Conservation (phyloP, 2,329 filamentous ascomycete species). For the Colletotrichum orchidophilum region DNA sequence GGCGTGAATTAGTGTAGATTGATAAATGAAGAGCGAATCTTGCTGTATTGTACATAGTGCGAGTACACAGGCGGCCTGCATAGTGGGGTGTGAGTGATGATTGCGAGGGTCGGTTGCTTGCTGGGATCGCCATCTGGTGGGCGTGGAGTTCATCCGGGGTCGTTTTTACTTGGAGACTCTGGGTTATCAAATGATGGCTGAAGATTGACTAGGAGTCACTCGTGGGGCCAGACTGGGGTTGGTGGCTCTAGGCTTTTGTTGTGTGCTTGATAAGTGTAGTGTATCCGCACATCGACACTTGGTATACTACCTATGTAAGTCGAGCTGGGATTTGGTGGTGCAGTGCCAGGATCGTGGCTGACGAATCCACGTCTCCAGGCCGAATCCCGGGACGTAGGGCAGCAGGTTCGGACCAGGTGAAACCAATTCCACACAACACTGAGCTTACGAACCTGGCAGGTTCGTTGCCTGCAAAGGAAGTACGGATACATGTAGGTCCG, state of each 20-base stretch:
- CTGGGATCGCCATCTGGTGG: constrained; percentile 15
- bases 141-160: not conserved
- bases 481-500: not conserved
- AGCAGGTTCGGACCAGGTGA: constrained; percentile 14
- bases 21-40: not conserved
- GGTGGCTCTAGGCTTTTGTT: not conserved
- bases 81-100: not conserved
- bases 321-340: not conserved
- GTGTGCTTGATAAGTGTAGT: not conserved
- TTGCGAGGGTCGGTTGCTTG: not conserved
- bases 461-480: not conserved
- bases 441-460: not conserved
- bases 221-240: not conserved
- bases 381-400: constrained; percentile 11
- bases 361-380: not conserved
- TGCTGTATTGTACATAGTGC: too few species aligned
- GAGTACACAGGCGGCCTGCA: constrained; percentile 1
- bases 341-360: not conserved
- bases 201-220: not conserved
- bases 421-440: constrained; percentile 6
- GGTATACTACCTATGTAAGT: too few species aligned
- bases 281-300: not conserved
- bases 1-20: not conserved
- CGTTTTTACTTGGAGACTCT: not conserved
- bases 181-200: constrained; percentile 24